A percentile compares a stretch with the other conserved stretches of the same genome.
These are phyloP conservation scores for Sclerotinia subarctica DNA, from an alignment of 2,329 filamentous ascomycete species.

Conservation along the genomic window DNA sequence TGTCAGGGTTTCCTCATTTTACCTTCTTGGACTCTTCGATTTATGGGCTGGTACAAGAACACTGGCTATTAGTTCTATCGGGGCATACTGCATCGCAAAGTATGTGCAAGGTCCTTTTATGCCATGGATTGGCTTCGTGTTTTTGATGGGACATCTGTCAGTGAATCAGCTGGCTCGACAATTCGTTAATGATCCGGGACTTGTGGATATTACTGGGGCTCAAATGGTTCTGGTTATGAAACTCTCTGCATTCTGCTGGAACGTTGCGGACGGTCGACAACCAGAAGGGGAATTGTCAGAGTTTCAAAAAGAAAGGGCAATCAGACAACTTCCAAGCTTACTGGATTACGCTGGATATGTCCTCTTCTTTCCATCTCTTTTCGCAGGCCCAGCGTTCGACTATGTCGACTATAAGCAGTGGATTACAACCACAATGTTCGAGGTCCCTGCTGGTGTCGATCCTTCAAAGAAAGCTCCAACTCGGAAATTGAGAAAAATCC, in stretches of 20 bases:
- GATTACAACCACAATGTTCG: conserved; percentile 94
- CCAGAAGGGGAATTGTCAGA: conserved; percentile 78
- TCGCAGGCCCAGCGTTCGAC: conserved; percentile 90
- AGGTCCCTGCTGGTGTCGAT: conserved; percentile 76
- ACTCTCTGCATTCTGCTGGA: conserved; percentile 95
- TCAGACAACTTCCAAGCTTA: conserved; percentile 69
- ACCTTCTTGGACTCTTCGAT: conserved; percentile 88
- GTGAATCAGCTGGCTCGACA: conserved; percentile 84
- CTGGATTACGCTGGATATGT: conserved; percentile 88
- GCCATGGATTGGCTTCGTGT: conserved; percentile 95
- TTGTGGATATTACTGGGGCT: conserved; percentile 85
- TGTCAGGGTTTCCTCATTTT: conserved; percentile 74
- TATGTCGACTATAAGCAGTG: conserved; percentile 89
- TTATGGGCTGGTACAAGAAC: conserved; percentile 83
- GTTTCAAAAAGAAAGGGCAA: conserved; percentile 76
- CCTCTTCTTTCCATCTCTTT: conserved; percentile 88
- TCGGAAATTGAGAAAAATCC: conserved; percentile 86
- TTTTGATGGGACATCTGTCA: conserved; percentile 94
- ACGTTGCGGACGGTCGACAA: conserved; percentile 86
- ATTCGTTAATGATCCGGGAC: conserved; percentile 59
- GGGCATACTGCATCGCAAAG: conserved; percentile 78
- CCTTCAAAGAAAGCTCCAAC: conserved; percentile 81
- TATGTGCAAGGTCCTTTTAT: conserved; percentile 86
- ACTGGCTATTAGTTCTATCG: conserved; percentile 73
- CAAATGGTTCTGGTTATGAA: conserved; percentile 99